Evolutionary conservation across 2,329 filamentous ascomycete genomes (phyloP), one percentile per base, ranked within the genome.

Genomic region (Stemphylium vesicarium): DNA sequence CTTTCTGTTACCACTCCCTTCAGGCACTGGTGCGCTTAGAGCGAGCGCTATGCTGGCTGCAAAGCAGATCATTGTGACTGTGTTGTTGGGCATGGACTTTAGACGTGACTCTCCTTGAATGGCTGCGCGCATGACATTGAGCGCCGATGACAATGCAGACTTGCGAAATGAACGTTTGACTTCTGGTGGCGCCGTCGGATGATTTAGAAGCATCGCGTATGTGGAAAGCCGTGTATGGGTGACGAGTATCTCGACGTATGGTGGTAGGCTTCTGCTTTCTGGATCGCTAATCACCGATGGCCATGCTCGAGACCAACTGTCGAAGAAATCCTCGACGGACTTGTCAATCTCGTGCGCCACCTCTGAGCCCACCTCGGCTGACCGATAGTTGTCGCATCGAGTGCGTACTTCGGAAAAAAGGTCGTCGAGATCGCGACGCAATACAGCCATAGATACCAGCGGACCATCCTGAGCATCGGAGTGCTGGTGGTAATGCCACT

Each of bases 11-110:
- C 61, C 53, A 4, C 60, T 60, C 20, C 59, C 67, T 7, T 61
- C 56, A 4, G 68, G 59, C 2, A 66, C 51, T 11, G 70, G 66
- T 13, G 68, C 64, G 51, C 71, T 71, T 16, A 74, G 55, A 85
- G 51, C 90, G 75, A 45, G 83, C 81, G 40, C 86, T 77, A 73
- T 63, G 32, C 64, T 72, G 13, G 69, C 73, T 0, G 88, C 88
- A 60, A 90, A 91, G 1, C 88, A 89, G 11, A 91, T 89, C 89
- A 91, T 91, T 60, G 91, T 89, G 50, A 88, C 84, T 0, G 88
- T 90, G 63, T 91, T 91, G 72, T 91, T 91, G 0, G 88, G 88
- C 88, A 91, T 91, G 0, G 88, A 90, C 50, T 86, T 86, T 0
- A 91, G 80, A 57, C 88, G 83, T 0, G 81, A 78, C 67, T 91